Evolutionary conservation across 2,329 filamentous ascomycete species (phyloP).

Genomic region (Sphaceloma murrayae): DNA sequence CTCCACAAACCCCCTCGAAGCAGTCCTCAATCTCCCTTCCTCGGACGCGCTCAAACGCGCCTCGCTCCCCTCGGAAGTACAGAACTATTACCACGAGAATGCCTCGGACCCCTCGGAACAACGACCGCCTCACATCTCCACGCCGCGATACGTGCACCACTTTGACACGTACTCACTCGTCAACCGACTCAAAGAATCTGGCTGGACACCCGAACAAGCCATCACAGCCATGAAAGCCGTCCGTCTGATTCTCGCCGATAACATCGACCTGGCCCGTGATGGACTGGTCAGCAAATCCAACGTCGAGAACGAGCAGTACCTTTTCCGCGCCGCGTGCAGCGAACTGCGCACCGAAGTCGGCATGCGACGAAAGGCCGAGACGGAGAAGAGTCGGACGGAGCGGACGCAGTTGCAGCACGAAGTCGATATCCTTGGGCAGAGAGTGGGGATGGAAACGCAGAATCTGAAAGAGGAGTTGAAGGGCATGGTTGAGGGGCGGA

Average conservation of each 20-base stretch:
- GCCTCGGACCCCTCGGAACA: conserved; percentile 30
- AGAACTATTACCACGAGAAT: conserved; percentile 21
- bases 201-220: conserved; percentile 65
- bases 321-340: conserved; percentile 88
- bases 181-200: conserved; percentile 60
- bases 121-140: conserved; percentile 57
- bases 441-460: conserved; percentile 70
- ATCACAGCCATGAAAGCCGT: conserved; percentile 89
- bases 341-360: conserved; percentile 82
- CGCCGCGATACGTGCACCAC: conserved; percentile 81
- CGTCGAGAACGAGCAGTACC: conserved; percentile 85
- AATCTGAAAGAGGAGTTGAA: conserved; percentile 84
- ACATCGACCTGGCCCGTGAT: conserved; percentile 70
- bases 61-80: neutral
- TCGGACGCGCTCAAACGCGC: conserved; percentile 14
- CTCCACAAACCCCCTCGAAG: conserved; percentile 32
- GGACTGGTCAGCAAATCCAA: conserved; percentile 82
- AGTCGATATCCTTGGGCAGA: conserved; percentile 82
- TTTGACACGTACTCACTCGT: conserved; percentile 93
- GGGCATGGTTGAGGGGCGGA: conserved; percentile 91
- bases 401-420: conserved; percentile 84
- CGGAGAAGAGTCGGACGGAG: conserved; percentile 74
- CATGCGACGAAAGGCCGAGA: conserved; percentile 63
- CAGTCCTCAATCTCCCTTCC: conserved; percentile 34
- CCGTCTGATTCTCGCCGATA: conserved; percentile 62